Evolutionary conservation across 257 asterid genomes (phyloP).

Genomic region (Gynochthodes officinalis): DNA sequence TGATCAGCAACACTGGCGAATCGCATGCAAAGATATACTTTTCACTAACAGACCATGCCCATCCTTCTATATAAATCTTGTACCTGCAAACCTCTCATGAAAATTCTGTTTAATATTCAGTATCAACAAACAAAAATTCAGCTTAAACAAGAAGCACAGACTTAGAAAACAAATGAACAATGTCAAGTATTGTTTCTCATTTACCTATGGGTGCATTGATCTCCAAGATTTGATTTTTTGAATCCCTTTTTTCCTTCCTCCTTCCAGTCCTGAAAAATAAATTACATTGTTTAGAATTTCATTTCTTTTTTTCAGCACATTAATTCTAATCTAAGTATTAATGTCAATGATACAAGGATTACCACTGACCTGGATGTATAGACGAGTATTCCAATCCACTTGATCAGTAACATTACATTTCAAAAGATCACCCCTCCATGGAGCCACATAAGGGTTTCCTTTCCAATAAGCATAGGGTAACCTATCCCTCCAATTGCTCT

Average conservation of each 20-base stretch:
- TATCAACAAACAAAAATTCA: neutral
- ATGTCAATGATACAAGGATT: too few relatives aligned
- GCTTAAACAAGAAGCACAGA: neutral
- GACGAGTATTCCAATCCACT: slow-evolving; percentile 66
- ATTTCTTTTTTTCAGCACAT: too few relatives aligned
- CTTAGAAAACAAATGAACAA: too few relatives aligned
- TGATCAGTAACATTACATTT: slow-evolving; percentile 62
- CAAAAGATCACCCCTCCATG: slow-evolving; percentile 70
- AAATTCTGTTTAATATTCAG: too few relatives aligned
- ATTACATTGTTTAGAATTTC: too few relatives aligned
- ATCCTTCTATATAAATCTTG: slow-evolving; percentile 87
- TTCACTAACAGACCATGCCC: slow-evolving; percentile 88
- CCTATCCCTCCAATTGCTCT: slow-evolving; percentile 74
- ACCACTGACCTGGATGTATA: slow-evolving; percentile 77
- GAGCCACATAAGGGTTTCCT: slow-evolving; percentile 69
- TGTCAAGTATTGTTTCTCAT: too few relatives aligned
- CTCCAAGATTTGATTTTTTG: slow-evolving; percentile 33
- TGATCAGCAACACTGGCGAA: slow-evolving; percentile 65
- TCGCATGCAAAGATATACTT: slow-evolving; percentile 80
- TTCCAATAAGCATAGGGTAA: slow-evolving; percentile 87
- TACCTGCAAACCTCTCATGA: slow-evolving; percentile 48
- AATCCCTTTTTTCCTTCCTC: slow-evolving; percentile 25
- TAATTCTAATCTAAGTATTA: too few relatives aligned
- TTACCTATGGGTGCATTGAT: slow-evolving; percentile 34
- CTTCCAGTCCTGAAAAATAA: slow-evolving; percentile 26